phyloP scores from a whole-genome alignment of 768 basidiomycete genomes.

The Suillus discolor region DNA sequence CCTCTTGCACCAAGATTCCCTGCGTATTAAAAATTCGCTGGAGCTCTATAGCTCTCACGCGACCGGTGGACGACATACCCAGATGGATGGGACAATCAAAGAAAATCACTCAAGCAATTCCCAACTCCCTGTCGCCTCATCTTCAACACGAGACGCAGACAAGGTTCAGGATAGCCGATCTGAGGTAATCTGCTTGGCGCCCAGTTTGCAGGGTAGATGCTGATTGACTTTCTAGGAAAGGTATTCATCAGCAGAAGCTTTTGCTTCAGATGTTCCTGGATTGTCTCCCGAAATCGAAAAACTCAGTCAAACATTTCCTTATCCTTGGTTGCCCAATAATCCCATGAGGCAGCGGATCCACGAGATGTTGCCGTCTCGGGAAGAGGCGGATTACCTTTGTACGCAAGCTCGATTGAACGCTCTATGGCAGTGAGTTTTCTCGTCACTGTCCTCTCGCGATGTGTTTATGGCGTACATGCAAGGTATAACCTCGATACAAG shows the following conservation, averaged over 20 bases:
- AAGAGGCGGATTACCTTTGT: constrained; percentile 61
- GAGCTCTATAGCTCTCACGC: constrained; percentile 53
- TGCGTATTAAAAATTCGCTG: constrained; percentile 67
- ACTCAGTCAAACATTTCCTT: constrained; percentile 69
- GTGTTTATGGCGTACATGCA: constrained; percentile 14
- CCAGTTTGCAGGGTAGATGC: background rate
- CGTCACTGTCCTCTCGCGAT: constrained; percentile 5
- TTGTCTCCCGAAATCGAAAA: constrained; percentile 40
- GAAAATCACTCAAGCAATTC: constrained; percentile 19
- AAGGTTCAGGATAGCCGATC: constrained; percentile 21
- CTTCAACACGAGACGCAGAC: constrained; percentile 12
- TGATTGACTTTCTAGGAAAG: constrained; percentile 22
- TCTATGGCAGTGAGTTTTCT: constrained; percentile 65
- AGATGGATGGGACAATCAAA: constrained; percentile 9
- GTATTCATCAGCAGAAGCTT: constrained; percentile 27
- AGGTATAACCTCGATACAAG: constrained; percentile 73
- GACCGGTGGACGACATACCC: constrained; percentile 17
- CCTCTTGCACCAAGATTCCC: constrained; percentile 57
- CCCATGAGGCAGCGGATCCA: constrained; percentile 65
- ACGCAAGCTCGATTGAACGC: constrained; percentile 67
- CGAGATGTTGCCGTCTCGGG: constrained; percentile 59
- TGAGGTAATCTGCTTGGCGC: constrained; percentile 22
- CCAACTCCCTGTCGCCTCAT: constrained; percentile 3
- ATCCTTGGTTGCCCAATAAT: constrained; percentile 67
- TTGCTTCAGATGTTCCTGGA: constrained; percentile 16